Evolutionary conservation across 1,284 basidiomycete genomes (phyloP).

Genomic region (Microbotryomycetes sp.): DNA sequence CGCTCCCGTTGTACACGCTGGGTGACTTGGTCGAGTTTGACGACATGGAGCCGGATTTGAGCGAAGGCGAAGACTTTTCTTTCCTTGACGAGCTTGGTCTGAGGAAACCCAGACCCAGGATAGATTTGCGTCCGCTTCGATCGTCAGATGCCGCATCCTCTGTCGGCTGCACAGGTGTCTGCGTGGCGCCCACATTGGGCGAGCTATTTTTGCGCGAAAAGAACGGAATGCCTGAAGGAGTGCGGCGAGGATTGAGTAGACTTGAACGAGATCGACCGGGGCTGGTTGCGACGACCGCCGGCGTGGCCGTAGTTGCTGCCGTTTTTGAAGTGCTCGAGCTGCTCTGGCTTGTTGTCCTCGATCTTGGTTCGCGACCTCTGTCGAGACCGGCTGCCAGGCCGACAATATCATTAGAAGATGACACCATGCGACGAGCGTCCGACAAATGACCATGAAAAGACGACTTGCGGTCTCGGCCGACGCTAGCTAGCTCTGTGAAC

Average conservation of each 20-base stretch:
- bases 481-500: slow-evolving; percentile 31
- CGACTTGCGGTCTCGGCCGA: slow-evolving; percentile 58
- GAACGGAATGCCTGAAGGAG: slow-evolving; percentile 91
- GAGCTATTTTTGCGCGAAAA: slow-evolving; percentile 60
- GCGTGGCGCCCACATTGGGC: slow-evolving; percentile 18
- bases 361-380: slow-evolving; percentile 1
- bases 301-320: slow-evolving; percentile 3
- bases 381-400: slow-evolving; percentile 13
- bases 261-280: slow-evolving; percentile 34
- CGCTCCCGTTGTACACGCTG: neutral
- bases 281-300: slow-evolving; percentile 27
- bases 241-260: slow-evolving; percentile 53
- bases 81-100: slow-evolving; percentile 30
- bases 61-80: slow-evolving; percentile 10
- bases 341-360: slow-evolving; percentile 26
- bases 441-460: slow-evolving; percentile 60
- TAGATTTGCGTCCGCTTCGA: slow-evolving; percentile 35
- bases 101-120: slow-evolving; percentile 36
- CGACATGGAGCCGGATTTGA: slow-evolving; percentile 6
- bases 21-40: slow-evolving; percentile 4
- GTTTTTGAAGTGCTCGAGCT: slow-evolving; percentile 24
- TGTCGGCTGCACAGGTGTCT: slow-evolving; percentile 27
- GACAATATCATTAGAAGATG: slow-evolving; percentile 33
- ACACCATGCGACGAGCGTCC: slow-evolving; percentile 37
- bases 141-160: slow-evolving; percentile 36